Evolutionary conservation across 176 grass and related monocot species (phyloP), one percentile per base, ranked within the genome.

Genomic region (Musa acuminata): DNA sequence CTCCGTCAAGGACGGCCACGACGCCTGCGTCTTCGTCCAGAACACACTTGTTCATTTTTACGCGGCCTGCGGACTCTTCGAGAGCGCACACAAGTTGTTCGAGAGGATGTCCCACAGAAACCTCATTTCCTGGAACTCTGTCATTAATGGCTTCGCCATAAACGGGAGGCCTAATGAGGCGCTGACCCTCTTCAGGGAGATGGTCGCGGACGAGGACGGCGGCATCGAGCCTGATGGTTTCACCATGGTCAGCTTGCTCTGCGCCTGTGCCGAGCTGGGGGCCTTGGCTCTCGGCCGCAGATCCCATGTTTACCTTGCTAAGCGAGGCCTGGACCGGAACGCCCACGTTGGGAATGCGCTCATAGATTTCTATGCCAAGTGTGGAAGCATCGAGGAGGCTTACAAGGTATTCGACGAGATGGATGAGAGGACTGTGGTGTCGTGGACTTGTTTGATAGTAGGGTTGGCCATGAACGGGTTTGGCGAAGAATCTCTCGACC

Each of bases 331-430:
- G 49, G 77, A 80, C 1, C 64, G 27, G 16, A 89, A 89, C 78
- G 69, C 87, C 0, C 89, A 96, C 75, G 84, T 87, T 0, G 78
- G 80, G 2, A 96, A 96, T 12, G 87, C 92, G 0, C 75, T 96
- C 49, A 92, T 96, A 51, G 89, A 96, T 75, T 49, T 91, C 19
- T 96, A 92, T 69, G 77, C 89, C 8, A 96, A 96, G 71, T 96
- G 85, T 8, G 92, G 92, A 0, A 11, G 80, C 8, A 65, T 96
- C 0, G 78, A 80, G 17, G 75, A 86, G 35, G 83, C 89, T 9
- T 72, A 84, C 27, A 92, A 67, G 75, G 60, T 92, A 23, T 96
- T 92, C 64, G 74, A 86, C 64, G 89, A 88, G 69, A 92, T 96
- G 87, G 89, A 83, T 0, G 23, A 8, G 22, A 87, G 68, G 23